Percentiles rank a stretch among this genome's conserved stretches.
phyloP scores from a whole-genome alignment of 768 basidiomycete genomes.

The Lactifluus echinatus region DNA sequence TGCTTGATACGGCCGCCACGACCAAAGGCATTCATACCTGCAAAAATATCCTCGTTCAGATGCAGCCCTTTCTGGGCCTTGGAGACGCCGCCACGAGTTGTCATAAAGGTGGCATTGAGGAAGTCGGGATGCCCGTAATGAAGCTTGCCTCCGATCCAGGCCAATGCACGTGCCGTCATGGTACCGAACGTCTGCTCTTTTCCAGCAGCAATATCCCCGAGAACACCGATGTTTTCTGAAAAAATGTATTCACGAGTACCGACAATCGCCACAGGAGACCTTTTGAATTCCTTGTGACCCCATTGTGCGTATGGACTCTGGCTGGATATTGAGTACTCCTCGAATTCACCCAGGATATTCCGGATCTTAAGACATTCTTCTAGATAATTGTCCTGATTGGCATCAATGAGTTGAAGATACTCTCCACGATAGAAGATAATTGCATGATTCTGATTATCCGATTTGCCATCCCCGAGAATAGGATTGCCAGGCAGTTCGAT shows the following conservation, averaged over 20 bases:
- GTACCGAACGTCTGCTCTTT: constrained; percentile 99
- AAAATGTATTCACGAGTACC: constrained; percentile 99
- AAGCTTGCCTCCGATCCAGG: constrained; percentile 97
- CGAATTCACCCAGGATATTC: constrained; percentile 95
- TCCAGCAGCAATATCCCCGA: constrained; percentile 97
- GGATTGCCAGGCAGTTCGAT: constrained; percentile 97
- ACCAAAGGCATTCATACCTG: constrained; percentile 98
- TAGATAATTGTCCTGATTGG: constrained; percentile 99
- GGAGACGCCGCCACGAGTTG: constrained; percentile 94
- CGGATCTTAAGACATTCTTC: constrained; percentile 99
- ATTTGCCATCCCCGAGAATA: constrained; percentile 97
- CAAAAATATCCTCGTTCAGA: constrained; percentile 98
- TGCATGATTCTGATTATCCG: constrained; percentile 99
- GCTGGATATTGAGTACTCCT: constrained; percentile 82
- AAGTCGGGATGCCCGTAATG: constrained; percentile 99
- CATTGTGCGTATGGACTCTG: constrained; percentile 95
- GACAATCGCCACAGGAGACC: constrained; percentile 90
- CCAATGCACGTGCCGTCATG: constrained; percentile 87
- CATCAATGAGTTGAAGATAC: constrained; percentile 97
- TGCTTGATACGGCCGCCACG: constrained; percentile 99
- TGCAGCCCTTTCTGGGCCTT: constrained; percentile 99
- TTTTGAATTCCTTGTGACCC: constrained; percentile 89
- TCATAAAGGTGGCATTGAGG: constrained; percentile 97
- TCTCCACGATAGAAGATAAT: constrained; percentile 99
- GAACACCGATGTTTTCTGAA: constrained; percentile 98